Evolutionary conservation across 2,329 filamentous ascomycete genomes (phyloP).

Genomic region (Dothistroma septosporum): DNA sequence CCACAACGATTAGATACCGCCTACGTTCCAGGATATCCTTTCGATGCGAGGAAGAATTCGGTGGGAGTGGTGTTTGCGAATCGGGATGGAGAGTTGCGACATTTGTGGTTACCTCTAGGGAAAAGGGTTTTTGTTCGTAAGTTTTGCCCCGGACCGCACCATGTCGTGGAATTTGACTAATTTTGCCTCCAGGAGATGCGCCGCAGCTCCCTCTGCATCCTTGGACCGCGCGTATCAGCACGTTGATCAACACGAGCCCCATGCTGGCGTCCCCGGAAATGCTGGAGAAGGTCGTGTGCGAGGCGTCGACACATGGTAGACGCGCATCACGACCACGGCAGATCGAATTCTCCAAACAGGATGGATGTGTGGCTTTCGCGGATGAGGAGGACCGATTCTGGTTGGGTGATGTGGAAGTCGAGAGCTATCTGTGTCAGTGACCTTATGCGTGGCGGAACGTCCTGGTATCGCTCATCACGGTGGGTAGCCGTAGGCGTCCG

Average conservation of each 20-base stretch:
- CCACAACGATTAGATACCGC: neutral
- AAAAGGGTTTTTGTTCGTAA: conserved; percentile 27
- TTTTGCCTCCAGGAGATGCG: conserved; percentile 22
- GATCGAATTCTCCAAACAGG: conserved; percentile 30
- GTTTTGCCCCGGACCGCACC: conserved; percentile 2
- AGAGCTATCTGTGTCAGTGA: conserved; percentile 34
- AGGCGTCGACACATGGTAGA: conserved; percentile 17
- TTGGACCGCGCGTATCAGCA: conserved; percentile 28
- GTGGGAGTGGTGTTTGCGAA: conserved; percentile 31
- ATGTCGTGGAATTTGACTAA: conserved; percentile 1
- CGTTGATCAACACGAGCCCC: conserved; percentile 25
- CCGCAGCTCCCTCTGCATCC: conserved; percentile 30
- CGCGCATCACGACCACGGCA: conserved; percentile 7
- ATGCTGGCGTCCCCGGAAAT: conserved; percentile 21
- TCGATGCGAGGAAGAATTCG: conserved; percentile 28
- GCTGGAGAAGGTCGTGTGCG: conserved; percentile 24
- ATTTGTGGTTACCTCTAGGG: conserved; percentile 33
- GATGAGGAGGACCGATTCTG: conserved; percentile 25
- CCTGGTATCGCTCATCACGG: neutral
- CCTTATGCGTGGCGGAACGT: neutral
- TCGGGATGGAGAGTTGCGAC: conserved; percentile 20
- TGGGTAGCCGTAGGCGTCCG: neutral
- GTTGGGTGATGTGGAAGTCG: conserved; percentile 34
- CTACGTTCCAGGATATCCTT: neutral
- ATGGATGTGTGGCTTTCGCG: conserved; percentile 34